phyloP scores from a whole-genome alignment of 2,329 filamentous ascomycete species.

The Aspergillus sp. region DNA sequence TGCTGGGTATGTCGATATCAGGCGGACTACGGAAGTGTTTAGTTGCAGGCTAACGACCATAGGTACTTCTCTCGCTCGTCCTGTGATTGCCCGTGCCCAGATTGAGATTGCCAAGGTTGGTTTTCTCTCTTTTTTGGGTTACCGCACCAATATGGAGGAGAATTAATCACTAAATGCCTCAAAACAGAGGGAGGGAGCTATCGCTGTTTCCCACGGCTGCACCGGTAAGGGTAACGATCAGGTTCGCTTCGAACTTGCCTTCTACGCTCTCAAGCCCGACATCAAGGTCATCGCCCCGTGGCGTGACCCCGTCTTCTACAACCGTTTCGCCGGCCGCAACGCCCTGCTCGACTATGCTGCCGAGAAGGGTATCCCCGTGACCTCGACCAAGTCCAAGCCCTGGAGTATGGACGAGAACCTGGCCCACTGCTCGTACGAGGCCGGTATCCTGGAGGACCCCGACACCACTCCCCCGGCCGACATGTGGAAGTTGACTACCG shows the following conservation, averaged over 20 bases:
- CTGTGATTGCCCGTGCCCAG: slow-evolving; percentile 42
- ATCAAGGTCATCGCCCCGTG: slow-evolving; percentile 45
- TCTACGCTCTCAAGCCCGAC: slow-evolving; percentile 41
- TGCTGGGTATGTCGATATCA: slow-evolving; percentile 40
- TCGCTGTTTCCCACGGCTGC: slow-evolving; percentile 38
- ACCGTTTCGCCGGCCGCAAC: slow-evolving; percentile 42
- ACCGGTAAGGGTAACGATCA: slow-evolving; percentile 44
- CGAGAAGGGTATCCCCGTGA: slow-evolving; percentile 41
- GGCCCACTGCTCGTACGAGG: slow-evolving; percentile 66
- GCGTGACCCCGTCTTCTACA: slow-evolving; percentile 42
- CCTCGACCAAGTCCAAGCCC: slow-evolving; percentile 41
- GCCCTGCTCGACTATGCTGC: slow-evolving; percentile 43
- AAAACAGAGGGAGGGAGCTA: slow-evolving; percentile 36
- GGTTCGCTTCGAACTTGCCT: slow-evolving; percentile 44
- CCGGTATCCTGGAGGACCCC: slow-evolving; percentile 54
- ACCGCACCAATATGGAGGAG: background rate
- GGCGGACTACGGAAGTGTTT: too few species aligned
- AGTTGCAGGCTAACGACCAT: background rate
- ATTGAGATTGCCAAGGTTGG: slow-evolving; percentile 24
- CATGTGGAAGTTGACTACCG: slow-evolving; percentile 65
- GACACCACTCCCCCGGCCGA: slow-evolving; percentile 59
- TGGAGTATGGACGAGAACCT: slow-evolving; percentile 47
- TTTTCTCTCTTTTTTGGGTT: background rate
- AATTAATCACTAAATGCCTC: too few species aligned
- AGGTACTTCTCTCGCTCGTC: slow-evolving; percentile 36